Percentiles rank a stretch among this genome's conserved stretches.
phyloP scores from a whole-genome alignment of 768 basidiomycete genomes.

The Suillus cothurnatus region DNA sequence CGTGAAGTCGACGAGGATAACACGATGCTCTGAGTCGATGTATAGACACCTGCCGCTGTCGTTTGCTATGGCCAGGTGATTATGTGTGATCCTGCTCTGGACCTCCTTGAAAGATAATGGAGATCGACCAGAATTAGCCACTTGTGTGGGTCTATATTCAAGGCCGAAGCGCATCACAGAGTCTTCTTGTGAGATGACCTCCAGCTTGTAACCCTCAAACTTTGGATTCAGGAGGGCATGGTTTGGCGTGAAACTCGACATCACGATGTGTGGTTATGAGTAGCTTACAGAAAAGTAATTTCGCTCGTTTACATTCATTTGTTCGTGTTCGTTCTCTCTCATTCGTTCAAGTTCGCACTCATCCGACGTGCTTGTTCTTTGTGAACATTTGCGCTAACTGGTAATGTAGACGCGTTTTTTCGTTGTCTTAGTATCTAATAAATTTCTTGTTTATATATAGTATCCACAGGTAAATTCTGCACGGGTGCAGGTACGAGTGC shows the following conservation, averaged over 20 bases:
- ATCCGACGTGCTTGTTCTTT: no score
- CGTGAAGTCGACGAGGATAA: conserved; percentile 59
- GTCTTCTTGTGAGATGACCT: conserved; percentile 59
- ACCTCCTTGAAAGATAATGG: conserved; percentile 80
- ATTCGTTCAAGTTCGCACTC: no score
- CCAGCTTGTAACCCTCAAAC: conserved; percentile 84
- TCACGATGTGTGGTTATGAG: no score
- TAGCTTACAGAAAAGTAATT: no score
- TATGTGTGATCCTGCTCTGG: conserved; percentile 81
- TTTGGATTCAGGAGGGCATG: conserved; percentile 72
- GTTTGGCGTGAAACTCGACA: conserved; percentile 45
- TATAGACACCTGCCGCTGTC: conserved; percentile 57
- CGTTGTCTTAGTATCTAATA: no score
- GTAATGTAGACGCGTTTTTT: no score
- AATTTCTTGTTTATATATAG: no score
- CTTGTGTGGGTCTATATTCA: conserved; percentile 45
- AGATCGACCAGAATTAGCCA: conserved; percentile 57
- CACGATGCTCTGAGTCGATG: conserved; percentile 62
- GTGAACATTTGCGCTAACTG: no score
- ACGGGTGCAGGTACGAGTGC: no score
- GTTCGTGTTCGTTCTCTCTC: no score
- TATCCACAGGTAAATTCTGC: no score
- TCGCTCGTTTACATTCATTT: no score
- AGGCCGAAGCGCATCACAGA: conserved; percentile 54
- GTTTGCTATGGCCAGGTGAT: conserved; percentile 64